Base-by-base conservation (phyloP, 2,329 filamentous ascomycete species). In the Exophiala viscosa region DNA sequence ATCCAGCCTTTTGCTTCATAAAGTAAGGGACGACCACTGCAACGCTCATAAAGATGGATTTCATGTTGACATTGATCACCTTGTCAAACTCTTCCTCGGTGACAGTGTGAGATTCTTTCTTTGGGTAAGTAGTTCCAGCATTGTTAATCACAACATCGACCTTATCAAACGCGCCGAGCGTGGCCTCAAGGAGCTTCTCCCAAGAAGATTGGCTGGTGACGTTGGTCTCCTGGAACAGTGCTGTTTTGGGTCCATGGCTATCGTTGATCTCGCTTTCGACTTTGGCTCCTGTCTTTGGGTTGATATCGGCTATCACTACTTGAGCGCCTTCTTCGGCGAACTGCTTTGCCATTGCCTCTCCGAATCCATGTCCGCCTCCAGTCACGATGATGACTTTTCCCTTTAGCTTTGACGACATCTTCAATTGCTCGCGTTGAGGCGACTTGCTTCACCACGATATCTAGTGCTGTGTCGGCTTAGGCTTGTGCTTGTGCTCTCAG, bases 61-160 rank as follows among this genome's bases (percentile, higher is more conserved):
- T 62, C 49, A 67, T 60, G 45, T 69, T 68, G 52, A 66, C 64
- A 8, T 58, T 52, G 59, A 69, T 65, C 47, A 68, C 64, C 36
- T 64, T 63, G 50, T 68, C 60, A 41, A 62, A 68, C 54, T 68
- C 66, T 3, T 55, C 54, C 34, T 62, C 55, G 2, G 66, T 63
- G 1, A 69, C 67, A 10, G 60, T 53, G 6, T 54, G 44, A 1
- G 60, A 62, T 1, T 64, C 61, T 60, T 68, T 53, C 18, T 55
- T 55, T 48, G 50, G 43, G 44, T 63, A 60, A 50, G 53, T 62
- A 54, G 62, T 51, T 8, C 89, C 90, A 0, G 89, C 90, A 68
- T 95, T 95, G 71, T 95, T 95, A 52, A 95, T 87, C 49, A 95
- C 85, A 67, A 93, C 86, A 69, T 95, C 86, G 55, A 95, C 90